A percentile compares a stretch with the other conserved stretches of the same genome.
These are phyloP conservation scores for Cryptosporidium muris DNA, from an alignment of 169 alveolate species.

Conservation along the genomic window DNA sequence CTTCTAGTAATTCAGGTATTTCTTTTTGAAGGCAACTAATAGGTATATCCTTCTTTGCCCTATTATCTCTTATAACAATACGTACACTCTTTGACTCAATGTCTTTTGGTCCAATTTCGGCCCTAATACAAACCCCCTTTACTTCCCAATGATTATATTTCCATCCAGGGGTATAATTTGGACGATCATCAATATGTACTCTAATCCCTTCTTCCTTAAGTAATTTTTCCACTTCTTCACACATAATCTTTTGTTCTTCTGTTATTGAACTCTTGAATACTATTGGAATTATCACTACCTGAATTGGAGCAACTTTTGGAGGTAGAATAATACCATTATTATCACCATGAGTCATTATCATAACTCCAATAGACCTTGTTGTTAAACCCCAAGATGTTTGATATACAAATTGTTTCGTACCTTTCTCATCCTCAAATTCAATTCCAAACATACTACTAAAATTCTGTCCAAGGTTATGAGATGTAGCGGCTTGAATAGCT, in stretches of 20 bases:
- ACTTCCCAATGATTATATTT: slow-evolving; percentile 99
- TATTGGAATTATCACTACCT: slow-evolving; percentile 96
- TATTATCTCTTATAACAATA: slow-evolving; percentile 88
- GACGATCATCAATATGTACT: slow-evolving; percentile 86
- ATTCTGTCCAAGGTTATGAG: slow-evolving; percentile 97
- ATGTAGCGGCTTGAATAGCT: slow-evolving; percentile 98
- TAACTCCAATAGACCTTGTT: slow-evolving; percentile 93
- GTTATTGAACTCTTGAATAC: slow-evolving; percentile 80
- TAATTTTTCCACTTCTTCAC: slow-evolving; percentile 64
- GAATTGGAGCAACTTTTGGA: slow-evolving; percentile 95
- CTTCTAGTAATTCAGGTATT: slow-evolving; percentile 76
- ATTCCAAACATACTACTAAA: slow-evolving; percentile 98
- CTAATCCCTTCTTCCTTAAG: slow-evolving; percentile 73
- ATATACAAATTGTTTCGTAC: slow-evolving; percentile 89
- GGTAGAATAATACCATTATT: slow-evolving; percentile 97
- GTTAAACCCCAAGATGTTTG: slow-evolving; percentile 99
- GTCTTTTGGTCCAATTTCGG: slow-evolving; percentile 98
- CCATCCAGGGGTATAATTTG: slow-evolving; percentile 98
- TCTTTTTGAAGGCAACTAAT: slow-evolving; percentile 72
- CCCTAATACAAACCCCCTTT: slow-evolving; percentile 98
- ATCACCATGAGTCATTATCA: slow-evolving; percentile 97
- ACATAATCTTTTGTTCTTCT: slow-evolving; percentile 71
- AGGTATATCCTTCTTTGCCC: slow-evolving; percentile 82
- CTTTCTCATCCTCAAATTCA: slow-evolving; percentile 92
- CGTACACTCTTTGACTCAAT: slow-evolving; percentile 88